Conservation (phyloP, 768 basidiomycete genomes). For the Tulasnella sp. region DNA sequence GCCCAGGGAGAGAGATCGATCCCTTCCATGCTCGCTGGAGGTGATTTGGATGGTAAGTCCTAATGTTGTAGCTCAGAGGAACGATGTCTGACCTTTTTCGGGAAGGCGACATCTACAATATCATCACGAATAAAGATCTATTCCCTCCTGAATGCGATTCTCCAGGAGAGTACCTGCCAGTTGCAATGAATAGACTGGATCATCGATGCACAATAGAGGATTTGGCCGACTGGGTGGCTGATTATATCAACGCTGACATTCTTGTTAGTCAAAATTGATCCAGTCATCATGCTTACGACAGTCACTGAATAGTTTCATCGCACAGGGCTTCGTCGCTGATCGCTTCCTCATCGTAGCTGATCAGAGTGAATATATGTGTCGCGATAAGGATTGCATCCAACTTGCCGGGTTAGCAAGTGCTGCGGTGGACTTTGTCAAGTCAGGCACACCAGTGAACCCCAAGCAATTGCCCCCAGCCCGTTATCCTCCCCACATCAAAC, state of each 20-base stretch:
- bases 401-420: slow-evolving; percentile 39
- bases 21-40: slow-evolving; percentile 51
- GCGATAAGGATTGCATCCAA: slow-evolving; percentile 35
- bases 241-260: slow-evolving; percentile 56
- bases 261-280: slow-evolving; percentile 38
- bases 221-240: slow-evolving; percentile 55
- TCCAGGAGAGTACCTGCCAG: slow-evolving; percentile 41
- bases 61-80: neutral
- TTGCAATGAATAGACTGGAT: slow-evolving; percentile 33
- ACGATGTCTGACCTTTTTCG: neutral
- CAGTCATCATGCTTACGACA: neutral
- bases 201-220: slow-evolving; percentile 45
- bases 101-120: slow-evolving; percentile 39
- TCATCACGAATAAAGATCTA: slow-evolving; percentile 26
- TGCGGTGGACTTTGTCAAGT: slow-evolving; percentile 20
- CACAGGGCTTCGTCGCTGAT: slow-evolving; percentile 1
- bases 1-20: slow-evolving; percentile 41
- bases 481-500: slow-evolving; percentile 3
- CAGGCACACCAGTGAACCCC: slow-evolving; percentile 14
- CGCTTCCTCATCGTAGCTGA: slow-evolving; percentile 44
- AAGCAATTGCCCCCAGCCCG: slow-evolving; percentile 5
- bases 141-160: slow-evolving; percentile 19
- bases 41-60: slow-evolving; percentile 46
- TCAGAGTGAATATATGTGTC: slow-evolving; percentile 31
- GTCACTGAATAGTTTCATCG: neutral